phyloP scores from a whole-genome alignment of 2,329 filamentous ascomycete species.

The Lomentospora prolificans region DNA sequence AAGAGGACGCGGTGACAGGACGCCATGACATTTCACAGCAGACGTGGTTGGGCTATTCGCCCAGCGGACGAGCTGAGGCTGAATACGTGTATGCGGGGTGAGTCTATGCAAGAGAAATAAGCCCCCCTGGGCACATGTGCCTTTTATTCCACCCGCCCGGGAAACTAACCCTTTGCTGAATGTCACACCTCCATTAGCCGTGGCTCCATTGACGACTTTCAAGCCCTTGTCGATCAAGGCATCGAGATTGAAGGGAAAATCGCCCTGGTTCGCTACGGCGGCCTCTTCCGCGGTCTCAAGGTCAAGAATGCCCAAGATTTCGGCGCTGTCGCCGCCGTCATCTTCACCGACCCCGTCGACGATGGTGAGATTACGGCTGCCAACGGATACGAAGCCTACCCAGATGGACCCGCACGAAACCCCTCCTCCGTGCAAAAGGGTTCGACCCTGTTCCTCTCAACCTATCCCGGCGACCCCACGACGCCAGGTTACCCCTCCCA shows the following conservation, averaged over 20 bases:
- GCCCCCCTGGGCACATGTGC: not conserved
- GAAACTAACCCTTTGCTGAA: not conserved
- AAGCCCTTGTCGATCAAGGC: slow-evolving; percentile 58
- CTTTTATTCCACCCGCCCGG: not conserved
- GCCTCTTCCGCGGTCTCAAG: slow-evolving; percentile 70
- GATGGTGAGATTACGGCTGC: slow-evolving; percentile 61
- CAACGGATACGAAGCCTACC: slow-evolving; percentile 65
- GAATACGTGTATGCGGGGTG: slow-evolving; percentile 68
- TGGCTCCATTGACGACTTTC: slow-evolving; percentile 63
- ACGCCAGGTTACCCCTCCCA: slow-evolving; percentile 76
- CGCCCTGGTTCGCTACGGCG: slow-evolving; percentile 66
- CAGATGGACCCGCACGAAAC: slow-evolving; percentile 63
- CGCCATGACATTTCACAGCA: slow-evolving; percentile 54
- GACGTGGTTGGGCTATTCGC: slow-evolving; percentile 77
- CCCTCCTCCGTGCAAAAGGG: slow-evolving; percentile 72
- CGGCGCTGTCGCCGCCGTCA: slow-evolving; percentile 47
- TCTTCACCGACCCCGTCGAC: slow-evolving; percentile 44
- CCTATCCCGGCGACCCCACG: slow-evolving; percentile 56
- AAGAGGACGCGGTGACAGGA: slow-evolving; percentile 65
- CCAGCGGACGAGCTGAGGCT: slow-evolving; percentile 65
- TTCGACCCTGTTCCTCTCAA: slow-evolving; percentile 62
- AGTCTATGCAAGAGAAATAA: too few species aligned
- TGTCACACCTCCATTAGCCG: slow-evolving; percentile 21
- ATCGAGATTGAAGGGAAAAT: slow-evolving; percentile 68
- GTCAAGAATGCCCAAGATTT: slow-evolving; percentile 71